phyloP scores from a whole-genome alignment of 495 filamentous ascomycete species.

The Penicillium maclennaniae region DNA sequence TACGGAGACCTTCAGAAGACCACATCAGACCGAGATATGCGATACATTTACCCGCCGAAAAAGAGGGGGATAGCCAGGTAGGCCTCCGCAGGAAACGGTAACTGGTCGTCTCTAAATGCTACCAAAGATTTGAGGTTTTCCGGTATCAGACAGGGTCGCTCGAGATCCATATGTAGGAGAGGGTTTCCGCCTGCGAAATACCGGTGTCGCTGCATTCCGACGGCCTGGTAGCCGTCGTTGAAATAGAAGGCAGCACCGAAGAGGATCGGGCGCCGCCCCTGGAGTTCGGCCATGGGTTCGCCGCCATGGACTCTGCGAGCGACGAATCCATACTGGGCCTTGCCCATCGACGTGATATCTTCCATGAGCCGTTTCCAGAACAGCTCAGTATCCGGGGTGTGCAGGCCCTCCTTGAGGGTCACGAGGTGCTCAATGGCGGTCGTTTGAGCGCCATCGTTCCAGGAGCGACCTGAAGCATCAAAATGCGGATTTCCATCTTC shows the following conservation, averaged over 20 bases:
- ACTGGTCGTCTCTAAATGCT: conserved; percentile 56
- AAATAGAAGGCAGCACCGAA: conserved; percentile 68
- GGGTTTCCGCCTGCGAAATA: conserved; percentile 64
- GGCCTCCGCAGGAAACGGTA: conserved; percentile 61
- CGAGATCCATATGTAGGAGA: conserved; percentile 67
- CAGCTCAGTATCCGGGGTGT: conserved; percentile 50
- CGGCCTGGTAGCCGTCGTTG: conserved; percentile 56
- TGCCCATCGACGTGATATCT: conserved; percentile 58
- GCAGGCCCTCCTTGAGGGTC: conserved; percentile 57
- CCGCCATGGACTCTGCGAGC: conserved; percentile 60
- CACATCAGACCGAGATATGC: conserved; percentile 76
- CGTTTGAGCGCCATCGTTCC: conserved; percentile 53
- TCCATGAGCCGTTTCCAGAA: conserved; percentile 70
- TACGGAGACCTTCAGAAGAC: conserved; percentile 57
- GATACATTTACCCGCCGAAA: conserved; percentile 62
- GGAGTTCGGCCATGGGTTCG: conserved; percentile 43
- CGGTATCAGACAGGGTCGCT: conserved; percentile 70
- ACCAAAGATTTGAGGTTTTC: conserved; percentile 57
- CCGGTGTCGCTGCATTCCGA: conserved; percentile 54
- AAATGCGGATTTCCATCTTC: conserved; percentile 52
- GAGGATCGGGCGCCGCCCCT: conserved; percentile 51
- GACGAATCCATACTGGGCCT: conserved; percentile 69
- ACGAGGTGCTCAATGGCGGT: conserved; percentile 61
- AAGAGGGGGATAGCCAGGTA: conserved; percentile 73
- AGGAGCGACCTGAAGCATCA: conserved; percentile 38